Conservation (phyloP, 2,329 filamentous ascomycete genomes). For the Diaporthe batatas region DNA sequence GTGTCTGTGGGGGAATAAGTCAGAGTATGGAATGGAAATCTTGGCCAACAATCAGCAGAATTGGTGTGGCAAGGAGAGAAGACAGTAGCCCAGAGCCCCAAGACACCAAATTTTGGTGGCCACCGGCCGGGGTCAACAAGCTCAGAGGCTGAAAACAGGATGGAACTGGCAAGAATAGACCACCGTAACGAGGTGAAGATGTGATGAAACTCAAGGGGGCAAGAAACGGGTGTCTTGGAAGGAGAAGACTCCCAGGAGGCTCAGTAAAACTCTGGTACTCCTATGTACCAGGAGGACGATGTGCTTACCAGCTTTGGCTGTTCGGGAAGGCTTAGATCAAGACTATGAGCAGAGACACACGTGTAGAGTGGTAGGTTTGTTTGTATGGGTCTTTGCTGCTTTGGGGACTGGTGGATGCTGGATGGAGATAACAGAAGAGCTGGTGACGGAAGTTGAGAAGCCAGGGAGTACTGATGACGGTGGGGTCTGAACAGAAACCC, state of each 20-base stretch:
- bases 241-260: too few species aligned
- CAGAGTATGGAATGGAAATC: neutral
- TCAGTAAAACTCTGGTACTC: neutral
- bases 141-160: neutral
- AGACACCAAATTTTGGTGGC: neutral
- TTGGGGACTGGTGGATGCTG: neutral
- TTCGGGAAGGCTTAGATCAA: neutral
- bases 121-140: neutral
- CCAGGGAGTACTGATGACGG: neutral
- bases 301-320: conserved; percentile 13
- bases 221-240: neutral
- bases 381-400: neutral
- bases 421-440: neutral
- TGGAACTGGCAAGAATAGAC: neutral
- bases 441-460: neutral
- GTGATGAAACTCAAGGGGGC: neutral
- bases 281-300: neutral
- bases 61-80: neutral
- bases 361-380: neutral
- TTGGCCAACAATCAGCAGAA: neutral
- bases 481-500: neutral
- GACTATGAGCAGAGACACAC: neutral
- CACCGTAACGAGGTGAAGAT: neutral
- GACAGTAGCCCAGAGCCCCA: neutral
- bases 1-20: neutral